Conservation (phyloP, 2,329 filamentous ascomycete species). For the Aspergillus versicolor region DNA sequence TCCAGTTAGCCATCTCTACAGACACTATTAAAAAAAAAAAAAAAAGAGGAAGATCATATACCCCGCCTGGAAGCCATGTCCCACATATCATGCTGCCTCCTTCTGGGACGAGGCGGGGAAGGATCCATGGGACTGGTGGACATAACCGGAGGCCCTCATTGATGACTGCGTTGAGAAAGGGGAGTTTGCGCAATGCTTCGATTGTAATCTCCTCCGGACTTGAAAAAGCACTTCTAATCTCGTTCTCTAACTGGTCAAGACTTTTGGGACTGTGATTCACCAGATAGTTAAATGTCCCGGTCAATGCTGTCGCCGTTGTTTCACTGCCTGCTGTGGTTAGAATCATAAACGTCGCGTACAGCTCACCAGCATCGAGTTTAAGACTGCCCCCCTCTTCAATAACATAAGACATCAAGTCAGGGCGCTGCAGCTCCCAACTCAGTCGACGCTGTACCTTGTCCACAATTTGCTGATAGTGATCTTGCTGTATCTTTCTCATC, state of each 20-base stretch:
- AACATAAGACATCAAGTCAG: conserved; percentile 16
- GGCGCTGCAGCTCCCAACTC: background rate
- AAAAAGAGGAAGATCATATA: background rate
- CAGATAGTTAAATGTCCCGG: conserved; percentile 1
- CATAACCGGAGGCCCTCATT: conserved; percentile 28
- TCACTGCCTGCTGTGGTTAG: conserved; percentile 22
- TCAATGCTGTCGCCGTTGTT: conserved; percentile 20
- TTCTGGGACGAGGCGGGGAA: conserved; percentile 2
- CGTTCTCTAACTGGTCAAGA: background rate
- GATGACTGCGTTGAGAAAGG: conserved; percentile 26
- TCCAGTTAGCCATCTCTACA: background rate
- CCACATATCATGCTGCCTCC: conserved; percentile 2
- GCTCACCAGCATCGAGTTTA: conserved; percentile 22
- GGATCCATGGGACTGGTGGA: conserved; percentile 21
- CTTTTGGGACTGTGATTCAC: background rate
- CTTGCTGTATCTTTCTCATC: conserved; percentile 3
- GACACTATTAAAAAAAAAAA: no score
- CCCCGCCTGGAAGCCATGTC: conserved; percentile 3
- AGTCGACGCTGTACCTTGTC: background rate
- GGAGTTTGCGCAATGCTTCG: conserved; percentile 13
- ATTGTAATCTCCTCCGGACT: conserved; percentile 3
- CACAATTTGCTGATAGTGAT: background rate
- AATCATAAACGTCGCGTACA: conserved; percentile 24
- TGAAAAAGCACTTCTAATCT: background rate
- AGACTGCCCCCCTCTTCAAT: conserved; percentile 18